Percentiles rank a stretch among this genome's conserved stretches.
Evolutionary conservation across 805 yeast species (phyloP).

Genomic region (Candida ipomoeae): DNA sequence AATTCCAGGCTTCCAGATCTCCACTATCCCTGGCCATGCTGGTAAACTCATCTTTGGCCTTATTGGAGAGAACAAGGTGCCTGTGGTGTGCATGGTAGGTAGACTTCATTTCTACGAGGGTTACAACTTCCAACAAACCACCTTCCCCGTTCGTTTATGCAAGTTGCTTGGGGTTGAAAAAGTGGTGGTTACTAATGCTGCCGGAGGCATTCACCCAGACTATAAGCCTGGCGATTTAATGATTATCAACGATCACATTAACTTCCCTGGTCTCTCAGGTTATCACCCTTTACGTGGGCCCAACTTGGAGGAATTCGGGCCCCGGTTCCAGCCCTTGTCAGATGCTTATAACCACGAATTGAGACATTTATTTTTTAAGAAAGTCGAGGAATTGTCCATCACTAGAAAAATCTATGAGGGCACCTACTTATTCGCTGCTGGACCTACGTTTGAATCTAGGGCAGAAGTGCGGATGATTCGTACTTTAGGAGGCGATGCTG

Average conservation of each 20-base stretch:
- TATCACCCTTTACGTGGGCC: conserved; percentile 85
- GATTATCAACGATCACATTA: conserved; percentile 86
- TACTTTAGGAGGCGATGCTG: conserved; percentile 82
- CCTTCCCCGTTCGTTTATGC: conserved; percentile 80
- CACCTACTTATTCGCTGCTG: conserved; percentile 76
- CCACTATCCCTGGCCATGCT: conserved; percentile 89
- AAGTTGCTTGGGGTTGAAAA: conserved; percentile 55
- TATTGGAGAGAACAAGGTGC: conserved; percentile 63
- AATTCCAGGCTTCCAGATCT: conserved; percentile 75
- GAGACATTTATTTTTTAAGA: conserved; percentile 55
- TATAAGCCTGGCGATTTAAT: conserved; percentile 84
- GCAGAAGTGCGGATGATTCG: conserved; percentile 83
- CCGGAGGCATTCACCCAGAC: conserved; percentile 75
- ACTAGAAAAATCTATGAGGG: conserved; percentile 79
- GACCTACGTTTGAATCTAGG: conserved; percentile 91
- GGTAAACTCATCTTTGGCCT: conserved; percentile 79
- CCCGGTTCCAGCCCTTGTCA: conserved; percentile 80
- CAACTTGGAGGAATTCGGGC: conserved; percentile 74
- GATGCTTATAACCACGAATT: conserved; percentile 83
- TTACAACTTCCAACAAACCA: conserved; percentile 72
- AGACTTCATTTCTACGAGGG: conserved; percentile 93
- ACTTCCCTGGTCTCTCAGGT: conserved; percentile 88
- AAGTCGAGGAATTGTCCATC: conserved; percentile 45
- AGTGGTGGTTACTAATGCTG: conserved; percentile 89
- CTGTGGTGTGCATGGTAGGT: conserved; percentile 92